These are phyloP conservation scores for Phytopythium ostracodes DNA, from an alignment of 352 stramenopile genomes.

Conservation along the genomic window DNA sequence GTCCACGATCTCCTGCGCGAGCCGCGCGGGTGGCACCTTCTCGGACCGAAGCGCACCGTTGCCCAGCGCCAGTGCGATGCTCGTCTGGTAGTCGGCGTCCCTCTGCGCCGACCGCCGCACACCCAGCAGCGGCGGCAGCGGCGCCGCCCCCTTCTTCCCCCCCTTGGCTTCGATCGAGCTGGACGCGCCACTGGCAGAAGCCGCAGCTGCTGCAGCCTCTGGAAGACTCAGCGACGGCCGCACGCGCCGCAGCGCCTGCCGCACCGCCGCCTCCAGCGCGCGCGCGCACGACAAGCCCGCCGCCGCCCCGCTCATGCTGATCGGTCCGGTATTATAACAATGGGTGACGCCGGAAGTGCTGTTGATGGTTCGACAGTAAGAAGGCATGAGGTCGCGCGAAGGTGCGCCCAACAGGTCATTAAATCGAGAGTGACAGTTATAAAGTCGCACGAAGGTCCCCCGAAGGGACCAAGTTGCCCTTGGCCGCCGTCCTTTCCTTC, in stretches of 20 bases:
- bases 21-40: slow-evolving; percentile 20
- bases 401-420: not conserved
- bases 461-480: not conserved
- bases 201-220: not conserved
- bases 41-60: slow-evolving; percentile 17
- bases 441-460: slow-evolving; percentile 18
- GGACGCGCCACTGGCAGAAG: not conserved
- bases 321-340: not conserved
- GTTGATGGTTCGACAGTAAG: not conserved
- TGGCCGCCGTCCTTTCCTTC: too few relatives aligned
- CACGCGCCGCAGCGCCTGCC: slow-evolving; percentile 27
- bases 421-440: not conserved
- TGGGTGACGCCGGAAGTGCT: too few relatives aligned
- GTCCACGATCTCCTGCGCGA: slow-evolving; percentile 37
- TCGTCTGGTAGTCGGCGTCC: slow-evolving; percentile 77
- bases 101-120: slow-evolving; percentile 63
- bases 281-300: slow-evolving; percentile 44
- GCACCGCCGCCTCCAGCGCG: slow-evolving; percentile 45
- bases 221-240: slow-evolving; percentile 26
- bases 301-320: not conserved
- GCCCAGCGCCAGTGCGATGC: slow-evolving; percentile 51
- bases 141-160: slow-evolving; percentile 9
- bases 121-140: slow-evolving; percentile 39
- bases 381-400: not conserved
- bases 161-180: not conserved